Base-by-base conservation (phyloP, 495 filamentous ascomycete genomes). In the Podospora bellae-mahoneyi region DNA sequence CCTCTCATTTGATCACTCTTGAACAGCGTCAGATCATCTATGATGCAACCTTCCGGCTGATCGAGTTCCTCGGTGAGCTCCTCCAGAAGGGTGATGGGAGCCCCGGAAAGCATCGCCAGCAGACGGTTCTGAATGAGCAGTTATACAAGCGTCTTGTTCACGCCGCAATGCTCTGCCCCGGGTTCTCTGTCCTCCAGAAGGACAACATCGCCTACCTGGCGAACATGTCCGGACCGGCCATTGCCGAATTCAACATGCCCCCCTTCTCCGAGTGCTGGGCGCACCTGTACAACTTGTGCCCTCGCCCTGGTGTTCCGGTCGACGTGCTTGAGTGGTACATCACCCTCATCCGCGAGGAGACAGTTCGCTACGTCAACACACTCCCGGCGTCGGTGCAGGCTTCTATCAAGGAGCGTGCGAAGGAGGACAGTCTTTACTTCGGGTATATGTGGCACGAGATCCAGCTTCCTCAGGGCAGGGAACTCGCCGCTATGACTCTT, bases 161-260 rank as follows among this genome's bases (percentile, higher is more conserved):
- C 1, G 84, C 87, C 1, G 86, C 83, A 19, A 77, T 92, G 67
- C 78, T 78, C 0, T 92, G 89, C 68, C 84, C 86, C 6, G 88
- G 84, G 0, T 92, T 92, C 76, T 86, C 84, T 18, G 85, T 89
- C 2, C 72, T 81, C 4, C 87, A 89, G 78, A 86, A 85, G 74
- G 83, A 86, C 68, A 81, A 83, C 70, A 77, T 87, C 48, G 78
- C 80, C 2, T 70, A 59, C 28, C 27, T 71, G 13, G 65, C 72
- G 2, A 68, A 74, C n/a, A 26, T 79, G 32, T 28, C 62, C 0
- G 73, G 72, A 2, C 30, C 62, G 3, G 62, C 72, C 54, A 55
- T 67, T 44, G 70, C 69, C 15, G 55, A 71, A 3, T 80, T 77
- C 64, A 75, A 77, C 65, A 73, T 78, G 54, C 80, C 85, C 0